phyloP scores from a whole-genome alignment of 495 filamentous ascomycete genomes.

The Amorphotheca resinae region DNA sequence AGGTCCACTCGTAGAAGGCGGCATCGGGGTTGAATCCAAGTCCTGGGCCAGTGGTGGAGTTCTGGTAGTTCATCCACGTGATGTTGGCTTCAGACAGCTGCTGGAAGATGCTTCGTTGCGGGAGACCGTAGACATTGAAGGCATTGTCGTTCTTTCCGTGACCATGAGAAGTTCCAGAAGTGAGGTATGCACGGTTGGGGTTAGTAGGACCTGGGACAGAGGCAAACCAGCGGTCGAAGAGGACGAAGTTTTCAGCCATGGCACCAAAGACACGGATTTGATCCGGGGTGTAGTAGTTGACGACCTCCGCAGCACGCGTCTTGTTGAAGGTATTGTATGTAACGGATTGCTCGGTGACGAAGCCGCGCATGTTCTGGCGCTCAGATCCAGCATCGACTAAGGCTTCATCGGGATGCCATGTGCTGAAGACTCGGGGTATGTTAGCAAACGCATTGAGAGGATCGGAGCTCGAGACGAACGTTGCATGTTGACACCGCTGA shows the following conservation, averaged over 20 bases:
- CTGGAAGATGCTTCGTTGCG: conserved; percentile 35
- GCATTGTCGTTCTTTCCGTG: conserved; percentile 34
- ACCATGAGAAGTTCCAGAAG: conserved; percentile 34
- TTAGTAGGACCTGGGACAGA: conserved; percentile 30
- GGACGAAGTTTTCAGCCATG: conserved; percentile 38
- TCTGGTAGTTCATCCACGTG: conserved; percentile 40
- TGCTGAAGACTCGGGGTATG: conserved; percentile 26
- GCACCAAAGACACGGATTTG: conserved; percentile 34
- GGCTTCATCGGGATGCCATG: conserved; percentile 29
- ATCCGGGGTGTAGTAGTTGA: conserved; percentile 39
- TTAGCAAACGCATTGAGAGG: not conserved
- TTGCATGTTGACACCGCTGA: conserved; percentile 39
- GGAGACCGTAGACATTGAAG: conserved; percentile 30
- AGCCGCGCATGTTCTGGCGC: conserved; percentile 31
- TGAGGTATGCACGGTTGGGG: conserved; percentile 35
- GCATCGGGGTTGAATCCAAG: conserved; percentile 21
- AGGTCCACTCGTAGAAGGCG: conserved; percentile 29
- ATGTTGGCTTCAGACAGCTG: conserved; percentile 30
- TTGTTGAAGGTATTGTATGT: conserved; percentile 28
- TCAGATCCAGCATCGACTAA: conserved; percentile 19
- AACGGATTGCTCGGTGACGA: conserved; percentile 35
- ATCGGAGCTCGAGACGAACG: conserved; percentile 5
- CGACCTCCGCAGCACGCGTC: conserved; percentile 30
- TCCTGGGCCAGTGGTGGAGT: conserved; percentile 17
- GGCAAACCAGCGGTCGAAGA: conserved; percentile 41